A percentile compares a stretch with the other conserved stretches of the same genome.
phyloP scores from a whole-genome alignment of 2,329 filamentous ascomycete genomes.

The Harringtonia lauricola region DNA sequence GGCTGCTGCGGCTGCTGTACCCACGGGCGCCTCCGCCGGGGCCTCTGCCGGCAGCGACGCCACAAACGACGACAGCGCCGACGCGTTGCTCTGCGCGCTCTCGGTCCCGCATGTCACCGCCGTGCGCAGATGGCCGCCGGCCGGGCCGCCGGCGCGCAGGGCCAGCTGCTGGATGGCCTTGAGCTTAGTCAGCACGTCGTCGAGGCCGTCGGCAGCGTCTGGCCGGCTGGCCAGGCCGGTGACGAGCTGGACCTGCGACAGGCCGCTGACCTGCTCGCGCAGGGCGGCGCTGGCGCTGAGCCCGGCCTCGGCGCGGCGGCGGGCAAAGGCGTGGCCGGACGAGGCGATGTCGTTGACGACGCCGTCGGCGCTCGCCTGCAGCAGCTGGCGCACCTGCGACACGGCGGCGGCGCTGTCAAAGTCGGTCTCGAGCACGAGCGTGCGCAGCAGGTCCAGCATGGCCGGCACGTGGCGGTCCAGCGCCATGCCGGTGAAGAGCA shows the following conservation, averaged over 20 bases:
- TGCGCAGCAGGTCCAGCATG: constrained; percentile 80
- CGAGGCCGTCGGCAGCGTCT: constrained; percentile 51
- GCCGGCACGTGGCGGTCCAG: constrained; percentile 81
- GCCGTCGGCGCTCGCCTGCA: constrained; percentile 79
- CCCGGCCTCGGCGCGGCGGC: constrained; percentile 70
- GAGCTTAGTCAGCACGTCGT: constrained; percentile 69
- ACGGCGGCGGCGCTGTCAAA: constrained; percentile 78
- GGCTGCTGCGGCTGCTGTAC: neutral
- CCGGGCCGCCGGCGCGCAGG: constrained; percentile 32
- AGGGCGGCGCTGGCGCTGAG: constrained; percentile 62
- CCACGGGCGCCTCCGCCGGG: neutral
- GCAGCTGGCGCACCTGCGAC: constrained; percentile 70
- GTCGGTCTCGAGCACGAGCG: constrained; percentile 74
- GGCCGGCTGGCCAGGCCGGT: constrained; percentile 66
- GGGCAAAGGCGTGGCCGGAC: constrained; percentile 78
- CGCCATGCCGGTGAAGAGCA: constrained; percentile 77
- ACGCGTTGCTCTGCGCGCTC: constrained; percentile 58
- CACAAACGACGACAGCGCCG: constrained; percentile 62
- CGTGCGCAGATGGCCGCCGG: constrained; percentile 56
- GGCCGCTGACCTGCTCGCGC: constrained; percentile 76
- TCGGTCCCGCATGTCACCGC: constrained; percentile 79
- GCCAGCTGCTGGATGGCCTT: constrained; percentile 76
- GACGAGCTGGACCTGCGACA: constrained; percentile 80
- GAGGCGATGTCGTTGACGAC: constrained; percentile 87
- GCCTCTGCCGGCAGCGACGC: constrained; percentile 35